Evolutionary conservation across 352 stramenopile species (phyloP).

Genomic region (Pythium inflatum): DNA sequence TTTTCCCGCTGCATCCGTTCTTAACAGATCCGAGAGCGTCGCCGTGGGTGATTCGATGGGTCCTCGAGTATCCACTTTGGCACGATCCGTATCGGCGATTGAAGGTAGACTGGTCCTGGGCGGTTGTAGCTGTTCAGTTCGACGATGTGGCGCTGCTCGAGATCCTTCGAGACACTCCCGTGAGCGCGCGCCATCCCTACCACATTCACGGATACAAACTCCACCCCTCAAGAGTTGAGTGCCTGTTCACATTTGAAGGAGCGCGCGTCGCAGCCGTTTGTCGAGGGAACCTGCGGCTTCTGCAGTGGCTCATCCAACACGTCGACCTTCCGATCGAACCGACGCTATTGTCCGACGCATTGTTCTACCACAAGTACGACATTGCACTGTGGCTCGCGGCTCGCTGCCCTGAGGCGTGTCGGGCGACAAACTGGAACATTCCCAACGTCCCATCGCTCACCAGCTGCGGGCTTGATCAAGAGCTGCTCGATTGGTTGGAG

Average conservation of each 20-base stretch:
- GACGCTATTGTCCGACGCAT: not conserved
- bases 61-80: not conserved
- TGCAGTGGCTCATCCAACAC: constrained; percentile 4
- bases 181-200: not conserved
- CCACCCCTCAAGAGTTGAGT: not conserved
- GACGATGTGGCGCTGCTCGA: not conserved
- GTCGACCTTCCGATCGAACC: not conserved
- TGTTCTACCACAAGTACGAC: constrained; percentile 13
- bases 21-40: not conserved
- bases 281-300: not conserved
- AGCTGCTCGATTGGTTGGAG: constrained; percentile 3
- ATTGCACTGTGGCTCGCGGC: constrained; percentile 1
- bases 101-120: not conserved
- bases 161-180: not conserved
- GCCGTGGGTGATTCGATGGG: not conserved
- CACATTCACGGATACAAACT: not conserved
- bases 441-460: not conserved
- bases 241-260: not conserved
- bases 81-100: not conserved
- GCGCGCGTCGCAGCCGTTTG: not conserved
- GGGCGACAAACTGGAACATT: not conserved
- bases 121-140: not conserved
- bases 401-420: not conserved
- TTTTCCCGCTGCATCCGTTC: not conserved
- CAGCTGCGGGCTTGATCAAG: not conserved